Evolutionary conservation across 2,329 filamentous ascomycete species (phyloP), one percentile per base, ranked within the genome.

Genomic region (Apiospora hydei): DNA sequence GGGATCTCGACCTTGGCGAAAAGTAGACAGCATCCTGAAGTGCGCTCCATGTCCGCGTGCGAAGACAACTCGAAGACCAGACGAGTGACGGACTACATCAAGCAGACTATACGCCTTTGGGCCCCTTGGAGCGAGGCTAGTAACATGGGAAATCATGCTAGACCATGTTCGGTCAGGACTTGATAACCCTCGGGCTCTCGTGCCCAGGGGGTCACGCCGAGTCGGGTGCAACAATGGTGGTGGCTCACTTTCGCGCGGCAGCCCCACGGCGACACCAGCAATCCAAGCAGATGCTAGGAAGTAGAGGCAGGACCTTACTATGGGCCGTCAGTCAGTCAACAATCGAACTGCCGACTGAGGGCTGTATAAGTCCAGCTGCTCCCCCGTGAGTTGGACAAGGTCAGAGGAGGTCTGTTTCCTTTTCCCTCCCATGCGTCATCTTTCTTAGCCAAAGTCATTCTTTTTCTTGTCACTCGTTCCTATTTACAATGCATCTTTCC

Each of bases 51-150:
- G 10, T 10, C 57, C 34, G 57, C n/a, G 13, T 38, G 34, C 14
- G 30, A 34, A 38, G 8, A 38, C 18, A 18, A 64, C 1, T 41
- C 57, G 3, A 41, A 24, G 8, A n/a, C 7, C 26, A 64, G 10
- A 41, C 8, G 13, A 24, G 34, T 13, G 5, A 41, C 41, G 57
- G 57, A 24, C 34, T 64, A n/a, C 21, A 6, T 64, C 34, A 41
- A 38, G 34, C 44, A n/a, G 57, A n/a, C 57, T 64, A 64, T 41
- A n/a, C 57, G 57, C 34, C 57, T 64, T 64, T 64, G 30, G 34
- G 57, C 10, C 21, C 34, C 18, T 16, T 64, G 8, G 57, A 64
- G 34, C 57, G 30, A 64, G 34, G 30, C 57, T 64, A 64, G 41
- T n/a, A 3, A 10, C 6, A 38, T 61, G n/a, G 30, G n/a, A 61